Percentiles rank a stretch among this genome's conserved stretches.
Evolutionary conservation across 2,329 filamentous ascomycete species (phyloP).

Genomic region (Teratosphaeria epicoccoides): DNA sequence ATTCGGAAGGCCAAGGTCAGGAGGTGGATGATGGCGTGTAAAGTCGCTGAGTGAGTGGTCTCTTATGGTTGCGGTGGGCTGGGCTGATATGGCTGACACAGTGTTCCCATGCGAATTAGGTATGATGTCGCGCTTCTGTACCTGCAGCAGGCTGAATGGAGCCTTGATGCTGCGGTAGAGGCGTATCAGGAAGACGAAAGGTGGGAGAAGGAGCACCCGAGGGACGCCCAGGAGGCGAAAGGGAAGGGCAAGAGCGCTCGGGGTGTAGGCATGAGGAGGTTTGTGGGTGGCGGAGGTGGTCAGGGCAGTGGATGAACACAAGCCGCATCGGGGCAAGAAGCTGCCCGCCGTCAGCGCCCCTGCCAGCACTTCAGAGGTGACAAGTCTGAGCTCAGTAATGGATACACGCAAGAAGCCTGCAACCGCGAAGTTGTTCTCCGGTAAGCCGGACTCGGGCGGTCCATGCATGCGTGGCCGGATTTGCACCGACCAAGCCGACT

Average conservation of each 20-base stretch:
- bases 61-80: not conserved
- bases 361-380: not conserved
- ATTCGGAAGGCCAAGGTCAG: conserved; percentile 58
- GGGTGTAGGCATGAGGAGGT: conserved; percentile 26
- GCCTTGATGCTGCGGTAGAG: conserved; percentile 54
- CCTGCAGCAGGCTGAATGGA: conserved; percentile 57
- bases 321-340: too few species aligned
- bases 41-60: conserved; percentile 57
- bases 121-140: conserved; percentile 66
- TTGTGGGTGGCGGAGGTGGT: conserved; percentile 12
- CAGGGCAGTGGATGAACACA: not conserved
- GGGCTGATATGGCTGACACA: conserved; percentile 28
- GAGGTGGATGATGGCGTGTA: conserved; percentile 69
- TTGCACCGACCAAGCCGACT: too few species aligned
- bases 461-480: not conserved
- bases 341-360: too few species aligned
- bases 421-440: not conserved
- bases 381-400: not conserved
- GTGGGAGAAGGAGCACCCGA: conserved; percentile 62
- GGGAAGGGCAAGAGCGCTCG: conserved; percentile 30
- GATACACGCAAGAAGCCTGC: not conserved
- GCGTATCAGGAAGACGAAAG: conserved; percentile 60
- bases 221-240: conserved; percentile 38
- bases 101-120: conserved; percentile 30
- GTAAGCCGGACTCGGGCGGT: not conserved